Evolutionary conservation across 2,329 filamentous ascomycete species (phyloP).

Genomic region (Epichloe hybrida): DNA sequence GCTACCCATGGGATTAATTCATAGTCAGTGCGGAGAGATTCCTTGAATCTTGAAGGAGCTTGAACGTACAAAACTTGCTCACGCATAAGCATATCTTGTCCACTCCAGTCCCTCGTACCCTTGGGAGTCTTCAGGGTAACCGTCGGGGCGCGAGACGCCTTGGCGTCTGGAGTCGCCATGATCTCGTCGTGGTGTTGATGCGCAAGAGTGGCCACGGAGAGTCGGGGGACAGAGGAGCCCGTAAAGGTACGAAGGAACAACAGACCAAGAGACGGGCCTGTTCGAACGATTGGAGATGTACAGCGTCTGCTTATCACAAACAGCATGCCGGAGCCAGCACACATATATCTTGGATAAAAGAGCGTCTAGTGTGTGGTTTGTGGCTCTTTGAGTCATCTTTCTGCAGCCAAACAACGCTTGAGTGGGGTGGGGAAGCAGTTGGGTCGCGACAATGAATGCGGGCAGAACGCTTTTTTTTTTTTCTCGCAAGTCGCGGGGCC

Average conservation of each 20-base stretch:
- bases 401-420: conserved; percentile 5
- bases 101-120: conserved; percentile 79
- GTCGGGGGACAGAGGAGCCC: not conserved
- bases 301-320: conserved; percentile 7
- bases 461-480: not conserved
- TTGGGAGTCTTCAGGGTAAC: conserved; percentile 67
- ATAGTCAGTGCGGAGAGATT: not conserved
- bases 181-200: conserved; percentile 2
- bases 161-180: conserved; percentile 20
- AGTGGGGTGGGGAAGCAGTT: conserved; percentile 4
- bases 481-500: no score
- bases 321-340: conserved; percentile 9
- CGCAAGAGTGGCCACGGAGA: not conserved
- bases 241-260: conserved; percentile 3
- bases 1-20: conserved; percentile 7
- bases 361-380: conserved; percentile 5
- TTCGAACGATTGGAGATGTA: conserved; percentile 1
- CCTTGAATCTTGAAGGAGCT: not conserved
- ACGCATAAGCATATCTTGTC: conserved; percentile 64
- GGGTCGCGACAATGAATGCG: conserved; percentile 3
- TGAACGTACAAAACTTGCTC: conserved; percentile 53
- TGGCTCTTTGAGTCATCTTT: conserved; percentile 7
- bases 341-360: conserved; percentile 1
- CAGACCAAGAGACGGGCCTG: not conserved
- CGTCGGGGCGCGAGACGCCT: conserved; percentile 32